phyloP scores from a whole-genome alignment of 176 grass and related monocot genomes.

The Avena insularis region DNA sequence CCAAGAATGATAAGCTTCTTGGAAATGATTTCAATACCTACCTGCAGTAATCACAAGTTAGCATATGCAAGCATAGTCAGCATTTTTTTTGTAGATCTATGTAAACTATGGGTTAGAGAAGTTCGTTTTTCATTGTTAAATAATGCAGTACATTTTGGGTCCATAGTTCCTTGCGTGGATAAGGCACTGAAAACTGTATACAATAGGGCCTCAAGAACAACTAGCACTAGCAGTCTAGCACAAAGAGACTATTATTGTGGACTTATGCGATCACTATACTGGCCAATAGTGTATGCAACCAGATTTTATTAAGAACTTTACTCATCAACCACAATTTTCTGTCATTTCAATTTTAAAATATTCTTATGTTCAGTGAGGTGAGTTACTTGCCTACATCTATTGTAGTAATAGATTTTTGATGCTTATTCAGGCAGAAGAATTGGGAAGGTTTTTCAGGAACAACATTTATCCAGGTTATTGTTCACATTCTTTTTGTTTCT shows the following conservation, averaged over 20 bases:
- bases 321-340: conserved; percentile 16
- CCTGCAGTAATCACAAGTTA: neutral
- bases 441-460: conserved; percentile 98
- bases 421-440: conserved; percentile 80
- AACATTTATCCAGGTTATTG: conserved; percentile 98
- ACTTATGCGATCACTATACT: neutral
- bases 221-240: conserved; percentile 17
- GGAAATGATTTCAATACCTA: conserved; percentile 10
- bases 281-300: conserved; percentile 20
- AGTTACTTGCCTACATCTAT: conserved; percentile 22
- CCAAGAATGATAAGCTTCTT: neutral
- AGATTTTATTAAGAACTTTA: conserved; percentile 4
- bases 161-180: conserved; percentile 3
- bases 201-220: neutral
- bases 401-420: conserved; percentile 8
- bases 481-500: conserved; percentile 36
- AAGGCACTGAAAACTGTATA: conserved; percentile 19
- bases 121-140: neutral
- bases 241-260: conserved; percentile 15
- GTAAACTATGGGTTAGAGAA: conserved; percentile 22
- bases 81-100: neutral
- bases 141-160: conserved; percentile 13
- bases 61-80: neutral
- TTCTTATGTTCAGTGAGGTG: neutral
- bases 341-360: conserved; percentile 16